Evolutionary conservation across 176 grass and related monocot species (phyloP), one percentile per base, ranked within the genome.

Genomic region (Eleusine coracana): DNA sequence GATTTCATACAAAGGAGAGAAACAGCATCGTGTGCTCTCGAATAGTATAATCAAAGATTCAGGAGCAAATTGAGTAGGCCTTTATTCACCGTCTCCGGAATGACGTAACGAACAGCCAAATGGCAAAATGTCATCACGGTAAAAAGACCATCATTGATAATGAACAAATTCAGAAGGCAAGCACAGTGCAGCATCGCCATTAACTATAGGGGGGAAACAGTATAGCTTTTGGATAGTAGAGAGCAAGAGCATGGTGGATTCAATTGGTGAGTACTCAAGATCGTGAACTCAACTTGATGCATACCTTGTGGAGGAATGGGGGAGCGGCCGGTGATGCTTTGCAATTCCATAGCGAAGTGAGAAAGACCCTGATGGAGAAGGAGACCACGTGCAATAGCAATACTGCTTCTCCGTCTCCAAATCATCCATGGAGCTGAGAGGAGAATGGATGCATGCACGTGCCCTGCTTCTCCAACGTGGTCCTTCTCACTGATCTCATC

Each of bases 391-490:
- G 88, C 88, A 77, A 23, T 45, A 5, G 88, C 88, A 77, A 23
- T 45, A 5, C 62, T 40, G 31, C 8, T 15, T 68, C 42, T 66
- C 15, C 23, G 0, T 17, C 8, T 55, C 29, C 48, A 39, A n/a
- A 9, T 56, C 16, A 23, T 14, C 78, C 78, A 69, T 69, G 82
- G 56, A 45, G 11, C 49, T 16, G 49, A 51, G 49, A 51, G 49
- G 71, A 51, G 10, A 1, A 42, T 12, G 16, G 23, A 14, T 18
- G 83, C 73, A 82, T 89, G 88, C 88, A 90, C 88, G 88, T 90
- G 88, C 83, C 88, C 88, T 90, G 88, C 88, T 90, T 90, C 88
- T 90, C 88, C 88, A 90, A 48, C 88, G 68, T 42, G 84, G 84
- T 78, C 60, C 49, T 68, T 73, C 49, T 73, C 83, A 66, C 82